These are phyloP conservation scores for Meira miltonrushii DNA, from an alignment of 1,284 basidiomycete species.

Conservation along the genomic window DNA sequence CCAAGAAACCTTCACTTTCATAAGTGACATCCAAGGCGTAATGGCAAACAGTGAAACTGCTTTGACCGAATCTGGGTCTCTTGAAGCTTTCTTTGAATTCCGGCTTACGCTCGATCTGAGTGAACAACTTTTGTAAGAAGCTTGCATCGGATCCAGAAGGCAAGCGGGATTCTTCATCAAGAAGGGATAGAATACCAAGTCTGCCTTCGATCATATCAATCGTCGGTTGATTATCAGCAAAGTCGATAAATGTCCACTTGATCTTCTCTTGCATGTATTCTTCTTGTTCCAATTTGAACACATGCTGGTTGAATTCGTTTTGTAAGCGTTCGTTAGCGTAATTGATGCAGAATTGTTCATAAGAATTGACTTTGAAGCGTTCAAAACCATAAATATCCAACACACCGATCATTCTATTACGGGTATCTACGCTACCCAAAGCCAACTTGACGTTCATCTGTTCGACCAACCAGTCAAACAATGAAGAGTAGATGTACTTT, in stretches of 20 bases:
- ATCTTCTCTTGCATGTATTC: conserved; percentile 98
- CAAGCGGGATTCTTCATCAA: conserved; percentile 96
- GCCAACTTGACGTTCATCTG: conserved; percentile 94
- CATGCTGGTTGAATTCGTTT: conserved; percentile 72
- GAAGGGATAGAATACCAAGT: conserved; percentile 84
- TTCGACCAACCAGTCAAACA: conserved; percentile 97
- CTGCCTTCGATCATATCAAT: conserved; percentile 98
- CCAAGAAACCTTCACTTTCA: conserved; percentile 94
- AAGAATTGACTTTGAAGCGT: conserved; percentile 66
- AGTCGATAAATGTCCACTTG: conserved; percentile 99
- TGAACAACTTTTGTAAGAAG: conserved; percentile 88
- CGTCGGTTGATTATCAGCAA: conserved; percentile 94
- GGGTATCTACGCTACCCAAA: conserved; percentile 75
- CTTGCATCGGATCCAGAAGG: conserved; percentile 88
- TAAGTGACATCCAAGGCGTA: conserved; percentile 98
- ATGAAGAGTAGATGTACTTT: conserved; percentile 96
- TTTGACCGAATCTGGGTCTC: conserved; percentile 94
- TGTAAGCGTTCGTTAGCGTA: conserved; percentile 90
- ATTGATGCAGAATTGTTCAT: conserved; percentile 99
- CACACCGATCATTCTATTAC: conserved; percentile 98
- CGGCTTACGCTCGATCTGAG: conserved; percentile 71
- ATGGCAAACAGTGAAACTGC: conserved; percentile 95
- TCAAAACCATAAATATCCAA: conserved; percentile 65
- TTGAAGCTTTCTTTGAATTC: conserved; percentile 88
- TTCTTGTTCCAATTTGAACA: conserved; percentile 81